Evolutionary conservation across 2,329 filamentous ascomycete genomes (phyloP), one percentile per base, ranked within the genome.

Genomic region (Cylindrodendrum hubeiense): DNA sequence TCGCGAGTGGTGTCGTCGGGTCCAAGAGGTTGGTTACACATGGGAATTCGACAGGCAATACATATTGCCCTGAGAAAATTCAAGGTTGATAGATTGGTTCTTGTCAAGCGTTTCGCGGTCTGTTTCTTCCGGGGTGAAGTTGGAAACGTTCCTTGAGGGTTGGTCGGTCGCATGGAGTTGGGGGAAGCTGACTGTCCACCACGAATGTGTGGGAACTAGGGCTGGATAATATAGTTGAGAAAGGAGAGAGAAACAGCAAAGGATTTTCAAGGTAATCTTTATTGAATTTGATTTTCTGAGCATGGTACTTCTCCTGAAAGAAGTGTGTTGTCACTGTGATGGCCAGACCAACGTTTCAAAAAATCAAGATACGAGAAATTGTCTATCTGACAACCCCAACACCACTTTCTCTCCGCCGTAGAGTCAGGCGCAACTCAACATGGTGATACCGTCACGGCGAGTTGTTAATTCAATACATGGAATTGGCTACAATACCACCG

Each of bases 291-390:
- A 50, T 50, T 33, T 50, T 50, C 28, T 33, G 12, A 33, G 12
- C 6, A 50, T 33, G 21, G 17, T 8, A 13, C 19, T 15, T 19
- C 3, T 8, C n/a, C 8, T 21, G 26, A 9, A n/a, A n/a, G 17
- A 49, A 49, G 2, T 8, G 17, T 9, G 24, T 10, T 34, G 28
- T 30, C 22, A n/a, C n/a, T n/a, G 30, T 39, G 21, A 41, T 43
- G 50, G 41, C 43, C 19, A 22, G 10, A 12, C 13, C 12, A 19
- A 39, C 15, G n/a, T 33, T 33, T 39, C 44, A 54, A 19, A 33
- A 24, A 30, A 30, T 26, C 15, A 28, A 28, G 41, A 59, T 50
- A 39, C 41, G 60, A 51, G 41, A 54, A 54, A 63, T 63, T 59
- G 49, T 49, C 61, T 55, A 58, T 53, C 61, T 50, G 5, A 15